Evolutionary conservation across 208 protist species (phyloP), one percentile per base, ranked within the genome.

Genomic region (Jaenimonas drosophilae): DNA sequence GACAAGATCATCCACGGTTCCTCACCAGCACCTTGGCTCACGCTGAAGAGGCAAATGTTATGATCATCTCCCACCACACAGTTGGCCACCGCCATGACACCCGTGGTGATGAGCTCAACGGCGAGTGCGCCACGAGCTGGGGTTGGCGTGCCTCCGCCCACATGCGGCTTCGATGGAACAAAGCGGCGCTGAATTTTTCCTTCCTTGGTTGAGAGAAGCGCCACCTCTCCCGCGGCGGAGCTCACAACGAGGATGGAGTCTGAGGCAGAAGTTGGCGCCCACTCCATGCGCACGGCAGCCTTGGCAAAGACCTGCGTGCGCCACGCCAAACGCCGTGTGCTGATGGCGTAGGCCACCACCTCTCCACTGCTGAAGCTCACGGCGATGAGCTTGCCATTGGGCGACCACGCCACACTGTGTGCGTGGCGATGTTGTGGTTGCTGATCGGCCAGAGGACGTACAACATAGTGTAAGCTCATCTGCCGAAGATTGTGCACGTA

Each of bases 1-100:
- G 74, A 37, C 14, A 93, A 74, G 20, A 61, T 52, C 17, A 76
- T 21, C 24, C 62, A 44, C n/a, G 80, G 73, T 3, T 23, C 39
- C 0, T 82, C 76, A 33, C 46, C 59, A 49, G 31, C 31, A 32
- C 34, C 75, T 41, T 68, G 69, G 53, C 50, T 51, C 4, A 94
- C 47, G 51, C 78, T 69, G 70, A 76, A 96, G 14, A 85, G 26
- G 83, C 64, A 76, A 56, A 80, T 21, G 70, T 69, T 59, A 38
- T 83, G 70, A 60, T 96, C 87, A 32, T 88, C 56, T 49, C 86
- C 93, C 26, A 70, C 94, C 5, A 80, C 80, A 17, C 78, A 85
- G 30, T 96, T 32, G 21, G 64, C 44, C 33, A 82, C 80, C n/a
- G n/a, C n/a, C n/a, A n/a, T n/a, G n/a, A n/a, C n/a, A n/a, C n/a